Evolutionary conservation across 805 yeast genomes (phyloP), one percentile per base, ranked within the genome.

Genomic region (Nematodospora valgi): DNA sequence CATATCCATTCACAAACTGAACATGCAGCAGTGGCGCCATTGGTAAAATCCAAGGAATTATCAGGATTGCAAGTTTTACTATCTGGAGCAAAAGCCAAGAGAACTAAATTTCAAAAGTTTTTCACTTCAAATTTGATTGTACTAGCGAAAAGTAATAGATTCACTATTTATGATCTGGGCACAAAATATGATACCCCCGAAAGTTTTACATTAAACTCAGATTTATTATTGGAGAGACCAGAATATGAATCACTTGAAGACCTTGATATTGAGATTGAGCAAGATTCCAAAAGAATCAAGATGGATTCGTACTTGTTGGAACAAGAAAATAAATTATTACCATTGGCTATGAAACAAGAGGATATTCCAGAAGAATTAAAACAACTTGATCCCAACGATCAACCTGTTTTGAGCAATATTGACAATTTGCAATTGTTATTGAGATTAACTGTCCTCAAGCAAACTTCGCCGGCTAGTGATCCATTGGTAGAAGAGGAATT

Each of bases 11-110:
- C 81, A 15, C 75, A 75, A 33, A 70, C 83, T 16, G 94, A 85
- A 49, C 75, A 78, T 43, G 54, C 79, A 22, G 70, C 82, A 1
- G 57, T 71, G 15, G 77, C 79, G 6, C 68, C 76, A 4, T 61
- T 85, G 41, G 57, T 63, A 2, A 72, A 71, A 41, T 86, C 80
- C 2, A 72, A 76, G 28, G 70, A 72, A 10, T 52, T 82, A 8
- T 77, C 88, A 0, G 72, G 76, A 1, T 68, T 87, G 30, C 63
- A 74, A 32, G 74, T 81, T 44, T 74, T 81, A 0, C 61, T 91
- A 30, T 84, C 97, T 1, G 98, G 98, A 46, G 85, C 93, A 37
- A 80, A 80, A 47, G 96, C 96, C 7, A 82, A 80, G 53, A 71
- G 93, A 52, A 91, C 98, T 4, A 85, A 85, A 56, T 86, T 67